Percentiles rank a stretch among this genome's conserved stretches.
Evolutionary conservation across 176 grass and related monocot genomes (phyloP).

Genomic region (Phoenix roebelenii): DNA sequence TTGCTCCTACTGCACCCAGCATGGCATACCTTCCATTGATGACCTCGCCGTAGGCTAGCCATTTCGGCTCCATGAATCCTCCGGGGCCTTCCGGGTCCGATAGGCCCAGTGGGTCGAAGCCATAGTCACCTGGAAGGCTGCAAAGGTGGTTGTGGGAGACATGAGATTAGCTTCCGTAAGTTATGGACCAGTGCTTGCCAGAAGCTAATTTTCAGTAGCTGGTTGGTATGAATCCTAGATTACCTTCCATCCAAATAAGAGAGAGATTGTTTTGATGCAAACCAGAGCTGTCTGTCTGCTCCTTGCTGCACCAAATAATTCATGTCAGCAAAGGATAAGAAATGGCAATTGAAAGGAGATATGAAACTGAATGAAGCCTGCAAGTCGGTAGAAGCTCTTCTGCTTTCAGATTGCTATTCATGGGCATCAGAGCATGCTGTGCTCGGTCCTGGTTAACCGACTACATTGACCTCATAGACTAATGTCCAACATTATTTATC

Average conservation of each 20-base stretch:
- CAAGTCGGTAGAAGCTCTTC: too few relatives aligned
- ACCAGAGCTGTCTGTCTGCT: constrained; percentile 85
- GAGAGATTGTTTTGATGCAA: constrained; percentile 93
- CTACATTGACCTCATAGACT: too few relatives aligned
- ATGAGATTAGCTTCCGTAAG: too few relatives aligned
- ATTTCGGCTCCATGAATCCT: constrained; percentile 91
- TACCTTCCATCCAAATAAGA: constrained; percentile 86
- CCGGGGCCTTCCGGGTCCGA: constrained; percentile 90
- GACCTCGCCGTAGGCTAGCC: constrained; percentile 91
- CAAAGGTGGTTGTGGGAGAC: neutral
- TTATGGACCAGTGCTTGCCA: too few relatives aligned
- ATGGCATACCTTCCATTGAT: constrained; percentile 85
- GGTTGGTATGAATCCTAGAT: too few relatives aligned
- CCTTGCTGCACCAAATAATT: constrained; percentile 47
- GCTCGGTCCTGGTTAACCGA: too few relatives aligned
- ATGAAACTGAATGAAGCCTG: too few relatives aligned
- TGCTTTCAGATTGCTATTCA: too few relatives aligned
- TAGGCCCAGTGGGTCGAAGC: constrained; percentile 73
- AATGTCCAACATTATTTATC: too few relatives aligned
- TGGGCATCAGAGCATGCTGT: too few relatives aligned
- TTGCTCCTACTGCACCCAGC: constrained; percentile 55
- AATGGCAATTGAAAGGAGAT: too few relatives aligned
- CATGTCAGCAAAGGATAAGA: neutral
- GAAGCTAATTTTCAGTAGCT: too few relatives aligned
- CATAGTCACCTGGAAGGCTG: constrained; percentile 79